Evolutionary conservation across 2,329 filamentous ascomycete genomes (phyloP).

Genomic region (Fusarium tanahbumbuense): DNA sequence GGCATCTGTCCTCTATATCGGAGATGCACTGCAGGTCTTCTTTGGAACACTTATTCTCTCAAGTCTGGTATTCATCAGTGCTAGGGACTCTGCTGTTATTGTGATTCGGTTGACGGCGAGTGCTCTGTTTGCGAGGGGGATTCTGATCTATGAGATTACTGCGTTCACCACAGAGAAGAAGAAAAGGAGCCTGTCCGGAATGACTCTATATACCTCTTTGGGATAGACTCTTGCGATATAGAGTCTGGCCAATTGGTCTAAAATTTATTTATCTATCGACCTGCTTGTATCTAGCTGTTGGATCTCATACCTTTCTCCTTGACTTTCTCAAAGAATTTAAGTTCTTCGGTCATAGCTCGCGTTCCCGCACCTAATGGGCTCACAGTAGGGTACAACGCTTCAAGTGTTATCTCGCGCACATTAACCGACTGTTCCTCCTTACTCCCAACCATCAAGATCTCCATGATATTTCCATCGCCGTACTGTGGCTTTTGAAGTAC

Average conservation of each 20-base stretch:
- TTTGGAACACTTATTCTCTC: conserved; percentile 29
- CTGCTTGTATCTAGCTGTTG: not conserved
- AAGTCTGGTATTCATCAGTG: conserved; percentile 34
- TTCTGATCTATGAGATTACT: conserved; percentile 27
- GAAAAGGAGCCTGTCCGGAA: not conserved
- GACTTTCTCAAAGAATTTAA: not conserved
- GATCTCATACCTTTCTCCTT: not conserved
- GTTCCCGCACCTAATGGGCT: not conserved
- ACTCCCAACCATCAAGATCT: conserved; percentile 20
- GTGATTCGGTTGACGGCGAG: conserved; percentile 24
- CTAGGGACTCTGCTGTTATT: conserved; percentile 22
- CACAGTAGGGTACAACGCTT: conserved; percentile 7
- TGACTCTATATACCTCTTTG: not conserved
- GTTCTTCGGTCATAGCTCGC: not conserved
- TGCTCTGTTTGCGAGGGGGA: conserved; percentile 14
- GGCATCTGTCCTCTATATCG: conserved; percentile 19
- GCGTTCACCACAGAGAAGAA: conserved; percentile 15
- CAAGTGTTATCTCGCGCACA: conserved; percentile 2
- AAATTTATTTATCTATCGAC: too few species aligned
- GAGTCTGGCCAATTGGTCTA: too few species aligned
- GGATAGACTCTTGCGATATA: too few species aligned
- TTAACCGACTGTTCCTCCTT: conserved; percentile 6
- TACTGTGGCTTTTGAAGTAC: conserved; percentile 23
- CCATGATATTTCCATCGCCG: conserved; percentile 29
- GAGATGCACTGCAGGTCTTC: conserved; percentile 25